Evolutionary conservation across 108 stramenopile genomes (phyloP), one percentile per base, ranked within the genome.

Genomic region (Epipyxis sp.): DNA sequence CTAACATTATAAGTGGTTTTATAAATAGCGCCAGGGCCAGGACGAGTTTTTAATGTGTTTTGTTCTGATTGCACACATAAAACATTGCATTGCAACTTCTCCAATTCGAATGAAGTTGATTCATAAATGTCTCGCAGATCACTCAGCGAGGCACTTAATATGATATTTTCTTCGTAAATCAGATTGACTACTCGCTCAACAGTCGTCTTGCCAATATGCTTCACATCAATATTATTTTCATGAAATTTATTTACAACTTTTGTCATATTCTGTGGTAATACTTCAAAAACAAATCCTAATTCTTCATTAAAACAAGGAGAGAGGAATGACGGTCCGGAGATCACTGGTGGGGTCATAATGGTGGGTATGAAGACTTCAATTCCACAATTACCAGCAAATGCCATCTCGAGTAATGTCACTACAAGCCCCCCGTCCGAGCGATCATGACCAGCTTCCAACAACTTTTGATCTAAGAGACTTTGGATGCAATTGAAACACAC

Each of bases 381-480:
- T 46, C 95, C 92, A 83, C 95, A 94, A 82, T 95, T 94, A 59
- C 98, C 98, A 1, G 96, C 93, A 79, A 99, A 94, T 0, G 98
- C 98, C 98, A 99, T 99, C 84, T 99, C 97, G 76, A 97, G 79
- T 54, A 95, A 79, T 1, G 90, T 84, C 42, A 92, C 91, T 35
- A 77, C 32, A 3, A 77, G 46, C 6, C 76, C 69, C 34, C 77
- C 1, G 25, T 74, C 71, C 25, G 71, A 74, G 46, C 71, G 44
- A 42, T 74, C 71, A 77, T 80, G 40, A 44, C 80, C 61, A 6
- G 69, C 69, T 6, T 16, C 35, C 25, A 65, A 42, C 88, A 29
- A 37, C 1, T 72, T 76, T 35, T 84, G 82, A 54, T 91, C 93
- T 62, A 97, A 90, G 43, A 95, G 86, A 37, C 88, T 81, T 85